These are phyloP conservation scores for Tolypocladium cylindrosporum DNA, from an alignment of 2,329 filamentous ascomycete genomes.

Conservation along the genomic window DNA sequence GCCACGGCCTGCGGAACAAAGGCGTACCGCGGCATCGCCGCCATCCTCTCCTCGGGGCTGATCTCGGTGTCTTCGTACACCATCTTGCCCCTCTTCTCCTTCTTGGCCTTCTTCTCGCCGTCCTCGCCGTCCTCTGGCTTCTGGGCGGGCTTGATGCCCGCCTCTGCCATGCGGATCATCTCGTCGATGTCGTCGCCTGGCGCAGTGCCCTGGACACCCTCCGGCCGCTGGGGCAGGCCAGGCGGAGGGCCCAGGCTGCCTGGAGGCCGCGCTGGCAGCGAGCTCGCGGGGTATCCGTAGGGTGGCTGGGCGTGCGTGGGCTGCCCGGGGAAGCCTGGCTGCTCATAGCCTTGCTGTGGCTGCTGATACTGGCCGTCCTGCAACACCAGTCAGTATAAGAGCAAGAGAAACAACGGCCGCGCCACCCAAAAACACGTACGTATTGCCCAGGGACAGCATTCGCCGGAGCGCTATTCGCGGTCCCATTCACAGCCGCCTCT, in stretches of 20 bases:
- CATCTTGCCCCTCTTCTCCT: conserved; percentile 60
- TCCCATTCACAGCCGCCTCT: conserved; percentile 38
- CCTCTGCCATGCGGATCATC: conserved; percentile 54
- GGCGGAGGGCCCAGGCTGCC: conserved; percentile 25
- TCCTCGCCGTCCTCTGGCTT: conserved; percentile 29
- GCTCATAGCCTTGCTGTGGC: conserved; percentile 11
- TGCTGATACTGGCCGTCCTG: conserved; percentile 14
- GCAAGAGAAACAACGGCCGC: not conserved
- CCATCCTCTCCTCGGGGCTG: conserved; percentile 87
- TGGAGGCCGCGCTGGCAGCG: conserved; percentile 36
- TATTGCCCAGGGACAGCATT: conserved; percentile 43
- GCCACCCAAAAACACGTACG: conserved; percentile 35
- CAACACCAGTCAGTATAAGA: not conserved
- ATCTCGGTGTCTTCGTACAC: conserved; percentile 71
- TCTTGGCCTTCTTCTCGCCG: conserved; percentile 55
- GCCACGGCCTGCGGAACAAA: conserved; percentile 23
- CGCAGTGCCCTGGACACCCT: conserved; percentile 19
- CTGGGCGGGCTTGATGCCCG: conserved; percentile 40
- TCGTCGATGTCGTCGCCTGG: conserved; percentile 54
- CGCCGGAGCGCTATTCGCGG: conserved; percentile 18
- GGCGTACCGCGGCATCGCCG: conserved; percentile 64
- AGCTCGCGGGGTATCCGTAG: conserved; percentile 24
- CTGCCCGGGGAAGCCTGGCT: conserved; percentile 13
- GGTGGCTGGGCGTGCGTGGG: conserved; percentile 10
- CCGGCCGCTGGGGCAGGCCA: conserved; percentile 35